Base-by-base conservation (phyloP, 2,329 filamentous ascomycete genomes). In the Trichoderma lentiforme region DNA sequence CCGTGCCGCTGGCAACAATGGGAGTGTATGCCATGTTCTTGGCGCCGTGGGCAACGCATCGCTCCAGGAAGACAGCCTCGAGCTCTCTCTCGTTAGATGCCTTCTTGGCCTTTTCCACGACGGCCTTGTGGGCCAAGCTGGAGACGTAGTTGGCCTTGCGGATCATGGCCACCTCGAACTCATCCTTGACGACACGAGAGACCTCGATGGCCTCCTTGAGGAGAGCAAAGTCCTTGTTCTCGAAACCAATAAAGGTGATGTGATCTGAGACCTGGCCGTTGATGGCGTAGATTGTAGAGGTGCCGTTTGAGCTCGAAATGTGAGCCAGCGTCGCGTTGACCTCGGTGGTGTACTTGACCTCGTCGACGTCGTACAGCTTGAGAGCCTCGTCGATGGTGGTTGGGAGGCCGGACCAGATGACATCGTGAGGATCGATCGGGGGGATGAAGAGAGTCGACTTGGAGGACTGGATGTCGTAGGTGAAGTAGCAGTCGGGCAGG, bases 371-470 rank as follows among this genome's bases (percentile, higher is more conserved):
- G 83, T 93, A 98, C 74, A 88, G 87, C 62, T 88, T 83, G 73
- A 92, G 83, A 7, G 95, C 95, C 78, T 98, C 92, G 56, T 92
- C 87, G 39, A 87, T 83, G 43, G 90, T 93, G 73, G 97, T 84
- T 0, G 95, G 96, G 18, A 98, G 87, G 14, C 96, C 96, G 32
- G 92, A 93, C 95, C 95, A 99, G 79, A 98, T 93, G 72, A 98
- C 94, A 70, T 90, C 91, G 57, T 96, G 93, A n/a, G 93, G 89
- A 76, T 97, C 91, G 77, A 95, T 88, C 18, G 94, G 93, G 2
- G 96, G 95, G 77, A 99, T 95, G 84, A 95, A 99, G 63, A 99
- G 89, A 3, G 91, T 97, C 53, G 95, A 88, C 76, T 90, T 89
- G 75, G 90, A 87, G 62, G 89, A 86, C 60, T 88, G 85, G 72